Evolutionary conservation across 2,329 filamentous ascomycete genomes (phyloP), one percentile per base, ranked within the genome.

Genomic region (Paraconiothyrium brasiliense): DNA sequence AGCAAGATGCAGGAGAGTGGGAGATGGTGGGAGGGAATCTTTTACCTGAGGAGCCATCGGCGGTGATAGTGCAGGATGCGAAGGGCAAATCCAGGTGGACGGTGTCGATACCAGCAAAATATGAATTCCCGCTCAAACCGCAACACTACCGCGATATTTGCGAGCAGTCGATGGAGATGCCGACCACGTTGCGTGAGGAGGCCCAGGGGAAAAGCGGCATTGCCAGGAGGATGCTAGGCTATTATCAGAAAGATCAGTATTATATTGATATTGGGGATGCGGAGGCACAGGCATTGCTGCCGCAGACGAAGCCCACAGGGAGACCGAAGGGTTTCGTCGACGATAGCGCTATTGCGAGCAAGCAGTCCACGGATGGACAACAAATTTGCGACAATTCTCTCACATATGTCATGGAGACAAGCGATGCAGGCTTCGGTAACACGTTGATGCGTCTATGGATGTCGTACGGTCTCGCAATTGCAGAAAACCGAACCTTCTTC

Each of bases 401-500:
- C 79, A 97, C 92, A 0, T 95, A 91, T 74, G 86, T 93, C 1
- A 83, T 97, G 70, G 92, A 94, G 73, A 84, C 88, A 8, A 79
- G 85, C 3, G 89, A 94, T 70, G 91, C 92, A 2, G 93, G 93
- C 2, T 82, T 97, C 10, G 93, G 93, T 6, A 89, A 87, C 66
- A 88, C 90, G 1, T 78, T 97, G 61, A 89, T 96, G 85, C 86
- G 89, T 72, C 75, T 97, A 59, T 97, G 93, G 92, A 90, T 90
- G 70, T 90, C 92, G 30, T 96, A 95, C 74, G 92, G 92, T 3
- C 80, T 96, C 57, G 92, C 93, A 2, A 84, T 90, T 73, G 86
- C 89, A 61, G 91, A 96, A 74, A 87, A 86, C 14, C 84, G 92
- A 27, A 84, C 88, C 0, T 96, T 97, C 78, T 96, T 97, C 80